Evolutionary conservation across 208 protist genomes (phyloP).

Genomic region (Leishmania turanica): DNA sequence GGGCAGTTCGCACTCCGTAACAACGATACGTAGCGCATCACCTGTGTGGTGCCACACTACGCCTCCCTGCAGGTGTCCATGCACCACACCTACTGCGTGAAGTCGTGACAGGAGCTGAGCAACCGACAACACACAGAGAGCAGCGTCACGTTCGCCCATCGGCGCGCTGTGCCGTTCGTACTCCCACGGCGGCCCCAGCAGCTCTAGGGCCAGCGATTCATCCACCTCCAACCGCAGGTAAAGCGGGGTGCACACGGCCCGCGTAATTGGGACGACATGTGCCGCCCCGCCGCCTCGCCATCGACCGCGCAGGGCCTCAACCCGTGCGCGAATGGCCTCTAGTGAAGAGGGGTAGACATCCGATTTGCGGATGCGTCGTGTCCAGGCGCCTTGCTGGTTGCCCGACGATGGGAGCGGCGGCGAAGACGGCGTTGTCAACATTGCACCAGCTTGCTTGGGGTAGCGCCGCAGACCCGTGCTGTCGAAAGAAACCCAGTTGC

Average conservation of each 20-base stretch:
- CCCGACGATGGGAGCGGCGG: not conserved
- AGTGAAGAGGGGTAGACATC: conserved; percentile 28
- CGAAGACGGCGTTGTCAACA: not conserved
- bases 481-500: too few species aligned
- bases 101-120: conserved; percentile 39
- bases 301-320: conserved; percentile 13
- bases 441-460: not conserved
- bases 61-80: conserved; percentile 55
- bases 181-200: conserved; percentile 8
- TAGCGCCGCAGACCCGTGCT: not conserved
- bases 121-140: conserved; percentile 30
- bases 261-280: conserved; percentile 34
- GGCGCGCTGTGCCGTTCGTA: conserved; percentile 22
- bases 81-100: conserved; percentile 53
- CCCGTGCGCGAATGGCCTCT: conserved; percentile 8
- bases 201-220: conserved; percentile 1
- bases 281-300: not conserved
- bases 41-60: conserved; percentile 25
- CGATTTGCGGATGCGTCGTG: conserved; percentile 14
- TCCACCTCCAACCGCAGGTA: conserved; percentile 40
- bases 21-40: conserved; percentile 23
- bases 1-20: conserved; percentile 62
- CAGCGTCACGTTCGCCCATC: conserved; percentile 46
- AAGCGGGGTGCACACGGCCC: conserved; percentile 43
- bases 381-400: not conserved